Percentiles rank a stretch among this genome's conserved stretches.
Conservation (phyloP, 202 grass and related monocot genomes). For the Panicum virgatum region DNA sequence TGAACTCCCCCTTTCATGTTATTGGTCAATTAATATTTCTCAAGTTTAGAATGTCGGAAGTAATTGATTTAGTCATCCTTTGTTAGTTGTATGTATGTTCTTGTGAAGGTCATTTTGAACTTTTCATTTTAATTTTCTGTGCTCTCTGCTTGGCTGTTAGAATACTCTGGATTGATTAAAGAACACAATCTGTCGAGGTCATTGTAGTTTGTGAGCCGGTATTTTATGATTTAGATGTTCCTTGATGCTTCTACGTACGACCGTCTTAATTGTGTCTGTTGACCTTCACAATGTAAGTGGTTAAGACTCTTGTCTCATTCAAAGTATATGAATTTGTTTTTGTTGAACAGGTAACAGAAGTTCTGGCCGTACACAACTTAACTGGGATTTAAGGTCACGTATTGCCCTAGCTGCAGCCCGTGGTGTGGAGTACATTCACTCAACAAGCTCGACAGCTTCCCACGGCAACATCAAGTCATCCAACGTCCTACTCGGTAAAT, state of each 20-base stretch:
- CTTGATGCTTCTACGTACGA: neutral
- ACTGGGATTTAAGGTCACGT: constrained; percentile 58
- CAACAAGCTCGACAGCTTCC: constrained; percentile 42
- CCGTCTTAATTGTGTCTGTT: constrained; percentile 6
- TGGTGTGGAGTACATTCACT: constrained; percentile 73
- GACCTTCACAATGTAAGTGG: neutral
- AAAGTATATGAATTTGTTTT: constrained; percentile 4
- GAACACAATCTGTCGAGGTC: neutral
- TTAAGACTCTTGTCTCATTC: neutral
- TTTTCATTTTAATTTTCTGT: neutral
- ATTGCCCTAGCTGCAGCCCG: constrained; percentile 59
- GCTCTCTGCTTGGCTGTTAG: neutral
- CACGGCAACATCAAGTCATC: constrained; percentile 84
- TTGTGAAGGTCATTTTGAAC: neutral
- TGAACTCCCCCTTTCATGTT: neutral
- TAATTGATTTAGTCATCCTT: constrained; percentile 12
- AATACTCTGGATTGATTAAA: neutral
- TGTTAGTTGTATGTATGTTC: neutral
- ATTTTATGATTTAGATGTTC: constrained; percentile 15
- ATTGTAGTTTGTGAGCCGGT: constrained; percentile 4
- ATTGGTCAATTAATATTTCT: neutral
- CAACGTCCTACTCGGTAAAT: constrained; percentile 65
- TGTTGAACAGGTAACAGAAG: constrained; percentile 60
- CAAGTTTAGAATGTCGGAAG: neutral
- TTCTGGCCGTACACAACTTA: constrained; percentile 46